phyloP scores from a whole-genome alignment of 805 yeast species.

The Yarrowia divulgata region DNA sequence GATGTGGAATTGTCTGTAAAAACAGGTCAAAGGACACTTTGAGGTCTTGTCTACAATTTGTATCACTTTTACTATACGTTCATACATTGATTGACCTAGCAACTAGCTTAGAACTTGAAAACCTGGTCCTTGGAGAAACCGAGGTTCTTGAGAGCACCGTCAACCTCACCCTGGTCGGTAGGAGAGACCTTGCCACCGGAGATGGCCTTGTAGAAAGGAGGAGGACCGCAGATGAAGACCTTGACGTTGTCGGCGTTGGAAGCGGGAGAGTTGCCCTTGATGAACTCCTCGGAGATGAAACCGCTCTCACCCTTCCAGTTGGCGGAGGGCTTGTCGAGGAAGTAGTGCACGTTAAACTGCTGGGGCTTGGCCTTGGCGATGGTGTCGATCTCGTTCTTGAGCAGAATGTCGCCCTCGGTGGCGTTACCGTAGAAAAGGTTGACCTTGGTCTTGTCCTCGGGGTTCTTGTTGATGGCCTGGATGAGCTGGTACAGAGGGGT shows the following conservation, averaged over 20 bases:
- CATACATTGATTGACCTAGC: not conserved
- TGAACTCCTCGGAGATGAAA: constrained; percentile 76
- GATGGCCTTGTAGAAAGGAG: constrained; percentile 83
- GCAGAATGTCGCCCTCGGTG: constrained; percentile 78
- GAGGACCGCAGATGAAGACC: constrained; percentile 95
- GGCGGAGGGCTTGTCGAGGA: constrained; percentile 68
- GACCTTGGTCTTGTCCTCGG: constrained; percentile 88
- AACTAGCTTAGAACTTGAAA: constrained; percentile 70
- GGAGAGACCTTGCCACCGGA: constrained; percentile 88
- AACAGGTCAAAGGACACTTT: not conserved
- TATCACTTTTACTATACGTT: no score
- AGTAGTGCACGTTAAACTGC: constrained; percentile 78
- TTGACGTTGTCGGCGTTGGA: constrained; percentile 71
- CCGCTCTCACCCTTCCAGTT: constrained; percentile 71
- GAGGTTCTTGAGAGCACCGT: constrained; percentile 85
- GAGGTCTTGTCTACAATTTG: no score
- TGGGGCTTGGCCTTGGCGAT: constrained; percentile 73
- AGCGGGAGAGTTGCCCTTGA: constrained; percentile 65
- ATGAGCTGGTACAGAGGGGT: constrained; percentile 92
- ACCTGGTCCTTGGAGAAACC: constrained; percentile 89
- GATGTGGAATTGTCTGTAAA: not conserved
- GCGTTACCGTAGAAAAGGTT: constrained; percentile 80
- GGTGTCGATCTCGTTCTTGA: constrained; percentile 77
- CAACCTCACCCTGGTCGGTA: constrained; percentile 91
- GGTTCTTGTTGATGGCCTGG: constrained; percentile 76